These are phyloP conservation scores for Paramecium primaurelia DNA, from an alignment of 73 alveolate genomes.

Conservation along the genomic window DNA sequence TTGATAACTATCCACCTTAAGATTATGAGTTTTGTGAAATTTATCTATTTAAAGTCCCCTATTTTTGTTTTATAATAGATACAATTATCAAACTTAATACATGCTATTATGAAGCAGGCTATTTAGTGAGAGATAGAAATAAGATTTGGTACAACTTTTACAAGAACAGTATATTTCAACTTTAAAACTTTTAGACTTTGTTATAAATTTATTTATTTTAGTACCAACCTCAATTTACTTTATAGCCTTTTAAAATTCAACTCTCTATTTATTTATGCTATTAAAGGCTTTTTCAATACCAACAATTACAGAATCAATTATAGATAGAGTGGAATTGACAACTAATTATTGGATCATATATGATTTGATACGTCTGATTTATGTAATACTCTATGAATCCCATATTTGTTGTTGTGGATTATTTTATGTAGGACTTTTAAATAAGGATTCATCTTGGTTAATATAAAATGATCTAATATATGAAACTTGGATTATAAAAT, in stretches of 20 bases:
- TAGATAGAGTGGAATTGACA: slow-evolving; percentile 17
- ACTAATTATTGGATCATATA: background rate
- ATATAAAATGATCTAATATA: background rate
- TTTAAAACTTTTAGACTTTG: background rate
- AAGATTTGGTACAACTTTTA: background rate
- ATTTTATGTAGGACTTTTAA: background rate
- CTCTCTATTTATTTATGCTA: background rate
- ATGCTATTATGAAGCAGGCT: slow-evolving; percentile 21
- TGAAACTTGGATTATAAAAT: slow-evolving; percentile 9
- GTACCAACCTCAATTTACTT: background rate
- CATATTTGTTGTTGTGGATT: slow-evolving; percentile 32
- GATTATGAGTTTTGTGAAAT: background rate
- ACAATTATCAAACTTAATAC: background rate
- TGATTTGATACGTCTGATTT: background rate
- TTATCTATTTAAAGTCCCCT: background rate
- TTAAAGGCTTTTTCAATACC: background rate
- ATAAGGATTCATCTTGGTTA: background rate
- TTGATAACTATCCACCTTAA: background rate
- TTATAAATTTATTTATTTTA: background rate
- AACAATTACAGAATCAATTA: background rate
- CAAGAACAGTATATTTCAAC: background rate
- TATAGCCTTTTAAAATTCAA: background rate
- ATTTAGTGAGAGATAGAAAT: background rate
- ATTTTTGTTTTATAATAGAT: background rate
- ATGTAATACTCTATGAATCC: background rate